Conservation (phyloP, 2,329 filamentous ascomycete genomes). For the Xylariaceae sp. region DNA sequence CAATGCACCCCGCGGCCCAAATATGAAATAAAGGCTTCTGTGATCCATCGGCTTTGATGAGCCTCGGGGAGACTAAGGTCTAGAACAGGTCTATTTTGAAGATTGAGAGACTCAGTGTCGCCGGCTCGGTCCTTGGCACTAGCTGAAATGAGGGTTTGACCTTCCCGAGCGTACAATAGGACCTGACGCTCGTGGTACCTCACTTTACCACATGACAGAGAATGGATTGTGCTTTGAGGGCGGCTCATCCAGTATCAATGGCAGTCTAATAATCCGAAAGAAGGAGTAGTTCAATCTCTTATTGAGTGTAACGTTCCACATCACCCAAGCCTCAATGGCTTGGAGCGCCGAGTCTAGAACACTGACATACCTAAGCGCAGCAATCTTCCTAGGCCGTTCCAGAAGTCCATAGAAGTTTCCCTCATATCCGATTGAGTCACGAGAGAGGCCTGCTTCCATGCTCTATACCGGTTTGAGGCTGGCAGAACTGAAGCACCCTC, state of each 20-base stretch:
- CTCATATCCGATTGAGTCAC: not conserved
- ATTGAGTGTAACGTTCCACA: constrained; percentile 5
- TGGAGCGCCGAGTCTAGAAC: constrained; percentile 18
- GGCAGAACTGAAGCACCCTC: not conserved
- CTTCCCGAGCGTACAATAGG: no score
- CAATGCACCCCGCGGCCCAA: not conserved
- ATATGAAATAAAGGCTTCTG: not conserved
- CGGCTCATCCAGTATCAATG: no score
- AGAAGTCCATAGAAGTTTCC: constrained; percentile 5
- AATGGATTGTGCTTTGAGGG: no score
- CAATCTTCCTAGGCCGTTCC: constrained; percentile 10
- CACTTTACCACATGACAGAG: no score
- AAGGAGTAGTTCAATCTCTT: not conserved
- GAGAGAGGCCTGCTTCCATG: constrained; percentile 1
- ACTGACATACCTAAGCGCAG: not conserved
- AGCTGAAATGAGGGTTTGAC: constrained; percentile 4
- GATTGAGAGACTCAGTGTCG: not conserved
- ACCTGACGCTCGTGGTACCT: no score
- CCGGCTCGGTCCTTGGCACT: not conserved
- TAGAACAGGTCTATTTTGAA: constrained; percentile 6
- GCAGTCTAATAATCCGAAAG: no score
- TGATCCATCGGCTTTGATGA: not conserved
- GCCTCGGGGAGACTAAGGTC: constrained; percentile 14
- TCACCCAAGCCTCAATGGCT: not conserved
- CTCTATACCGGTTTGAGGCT: not conserved